These are phyloP conservation scores for Vitis hybrid DNA, from an alignment of 177 flowering plant species.

Conservation along the genomic window DNA sequence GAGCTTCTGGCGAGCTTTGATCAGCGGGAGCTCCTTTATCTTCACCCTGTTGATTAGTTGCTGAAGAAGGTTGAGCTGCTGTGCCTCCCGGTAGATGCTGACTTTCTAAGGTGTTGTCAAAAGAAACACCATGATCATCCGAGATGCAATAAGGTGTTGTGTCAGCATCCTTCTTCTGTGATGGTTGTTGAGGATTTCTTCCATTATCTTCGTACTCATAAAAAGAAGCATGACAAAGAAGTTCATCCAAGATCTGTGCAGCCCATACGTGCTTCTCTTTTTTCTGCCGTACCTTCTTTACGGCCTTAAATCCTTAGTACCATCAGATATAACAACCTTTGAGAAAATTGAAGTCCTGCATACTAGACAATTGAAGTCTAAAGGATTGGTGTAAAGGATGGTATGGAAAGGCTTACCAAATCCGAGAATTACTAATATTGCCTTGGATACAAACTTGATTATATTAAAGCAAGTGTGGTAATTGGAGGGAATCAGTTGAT, in stretches of 20 bases:
- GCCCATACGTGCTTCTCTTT: slow-evolving; percentile 41
- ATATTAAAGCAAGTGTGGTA: slow-evolving; percentile 13
- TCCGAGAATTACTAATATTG: slow-evolving; percentile 30
- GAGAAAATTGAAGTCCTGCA: neutral
- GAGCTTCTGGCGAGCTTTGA: no score
- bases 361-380: neutral
- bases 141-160: slow-evolving; percentile 4
- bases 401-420: slow-evolving; percentile 12
- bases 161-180: neutral
- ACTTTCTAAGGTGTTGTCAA: no score
- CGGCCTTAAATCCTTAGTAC: slow-evolving; percentile 17
- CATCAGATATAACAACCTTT: neutral
- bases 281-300: slow-evolving; percentile 16
- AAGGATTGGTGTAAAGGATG: neutral
- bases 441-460: slow-evolving; percentile 25
- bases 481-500: slow-evolving; percentile 16
- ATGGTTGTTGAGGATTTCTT: slow-evolving; percentile 4
- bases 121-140: neutral
- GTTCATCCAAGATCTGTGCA: slow-evolving; percentile 32
- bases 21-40: no score
- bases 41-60: no score
- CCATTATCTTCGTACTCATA: slow-evolving; percentile 26
- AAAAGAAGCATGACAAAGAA: slow-evolving; percentile 8
- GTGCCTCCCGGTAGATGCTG: no score
- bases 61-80: no score